Evolutionary conservation across 2,329 filamentous ascomycete species (phyloP).

Genomic region (Phyllachora maydis): DNA sequence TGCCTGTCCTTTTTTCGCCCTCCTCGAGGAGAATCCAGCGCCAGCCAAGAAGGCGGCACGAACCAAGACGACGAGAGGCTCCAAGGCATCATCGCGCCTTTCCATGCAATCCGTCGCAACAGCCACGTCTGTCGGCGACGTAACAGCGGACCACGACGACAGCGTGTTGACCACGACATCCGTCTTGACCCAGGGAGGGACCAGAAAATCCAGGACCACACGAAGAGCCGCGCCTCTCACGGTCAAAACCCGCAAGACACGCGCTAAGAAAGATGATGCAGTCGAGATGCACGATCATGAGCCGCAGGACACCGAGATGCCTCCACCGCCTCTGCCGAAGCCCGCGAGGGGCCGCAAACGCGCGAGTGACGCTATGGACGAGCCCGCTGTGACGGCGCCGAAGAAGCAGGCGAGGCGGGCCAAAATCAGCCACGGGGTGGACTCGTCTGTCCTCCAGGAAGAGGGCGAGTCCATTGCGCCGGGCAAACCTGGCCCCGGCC

Average conservation of each 20-base stretch:
- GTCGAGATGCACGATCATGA: slow-evolving; percentile 22
- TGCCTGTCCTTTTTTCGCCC: slow-evolving; percentile 63
- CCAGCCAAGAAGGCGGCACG: slow-evolving; percentile 31
- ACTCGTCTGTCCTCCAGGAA: slow-evolving; percentile 15
- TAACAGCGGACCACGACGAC: slow-evolving; percentile 29
- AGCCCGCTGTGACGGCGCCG: slow-evolving; percentile 21
- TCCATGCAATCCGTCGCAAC: slow-evolving; percentile 37
- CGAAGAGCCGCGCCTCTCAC: slow-evolving; percentile 29
- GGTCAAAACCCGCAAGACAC: slow-evolving; percentile 25
- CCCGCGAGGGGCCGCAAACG: slow-evolving; percentile 38
- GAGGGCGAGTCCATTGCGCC: slow-evolving; percentile 14
- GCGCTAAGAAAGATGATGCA: slow-evolving; percentile 30
- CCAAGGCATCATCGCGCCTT: slow-evolving; percentile 49
- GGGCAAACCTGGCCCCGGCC: slow-evolving; percentile 11
- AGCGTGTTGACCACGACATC: slow-evolving; percentile 38
- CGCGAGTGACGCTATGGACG: slow-evolving; percentile 35
- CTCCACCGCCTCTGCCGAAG: slow-evolving; percentile 15
- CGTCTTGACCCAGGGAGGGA: slow-evolving; percentile 30
- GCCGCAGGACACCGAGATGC: slow-evolving; percentile 10
- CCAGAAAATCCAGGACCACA: no score
- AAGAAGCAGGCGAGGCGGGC: slow-evolving; percentile 47
- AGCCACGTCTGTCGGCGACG: slow-evolving; percentile 24
- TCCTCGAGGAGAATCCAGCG: slow-evolving; percentile 37
- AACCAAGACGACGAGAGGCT: slow-evolving; percentile 34
- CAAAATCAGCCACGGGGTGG: slow-evolving; percentile 21